Conservation (phyloP, 108 stramenopile genomes). For the Hondaea fermentalgiana region DNA sequence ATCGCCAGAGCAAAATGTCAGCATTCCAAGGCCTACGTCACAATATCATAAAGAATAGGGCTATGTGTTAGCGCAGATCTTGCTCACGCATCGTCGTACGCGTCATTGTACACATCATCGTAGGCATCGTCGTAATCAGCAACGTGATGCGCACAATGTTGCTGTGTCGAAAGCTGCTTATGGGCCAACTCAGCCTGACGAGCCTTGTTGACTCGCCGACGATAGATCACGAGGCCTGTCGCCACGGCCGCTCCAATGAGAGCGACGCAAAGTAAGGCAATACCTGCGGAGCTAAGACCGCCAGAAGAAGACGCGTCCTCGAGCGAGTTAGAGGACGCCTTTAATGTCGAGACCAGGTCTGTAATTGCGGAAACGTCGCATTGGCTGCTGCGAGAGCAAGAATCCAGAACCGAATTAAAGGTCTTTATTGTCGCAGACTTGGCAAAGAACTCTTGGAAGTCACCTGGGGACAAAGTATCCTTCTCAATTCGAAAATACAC, state of each 20-base stretch:
- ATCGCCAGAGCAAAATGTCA: too few species aligned
- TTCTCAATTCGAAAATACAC: not conserved
- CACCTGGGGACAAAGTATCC: not conserved
- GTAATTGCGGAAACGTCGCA: not conserved
- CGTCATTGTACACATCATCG: too few species aligned
- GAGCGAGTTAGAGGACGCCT: not conserved
- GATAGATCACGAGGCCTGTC: not conserved
- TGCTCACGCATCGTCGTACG: too few species aligned
- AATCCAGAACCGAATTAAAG: not conserved
- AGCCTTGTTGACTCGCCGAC: not conserved
- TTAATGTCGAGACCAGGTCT: not conserved
- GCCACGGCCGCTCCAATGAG: not conserved
- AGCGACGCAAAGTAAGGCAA: not conserved
- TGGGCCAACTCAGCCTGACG: not conserved
- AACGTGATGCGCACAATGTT: too few species aligned
- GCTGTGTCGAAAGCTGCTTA: too few species aligned
- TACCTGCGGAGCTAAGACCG: not conserved
- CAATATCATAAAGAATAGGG: too few species aligned
- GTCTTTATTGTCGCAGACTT: not conserved
- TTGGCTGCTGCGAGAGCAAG: not conserved
- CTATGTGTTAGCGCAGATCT: too few species aligned
- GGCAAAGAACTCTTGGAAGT: not conserved
- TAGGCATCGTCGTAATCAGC: too few species aligned
- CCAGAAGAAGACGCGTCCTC: not conserved
- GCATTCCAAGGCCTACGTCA: too few species aligned